Conservation (phyloP, 2,329 filamentous ascomycete genomes). For the Pyricularia sp. region DNA sequence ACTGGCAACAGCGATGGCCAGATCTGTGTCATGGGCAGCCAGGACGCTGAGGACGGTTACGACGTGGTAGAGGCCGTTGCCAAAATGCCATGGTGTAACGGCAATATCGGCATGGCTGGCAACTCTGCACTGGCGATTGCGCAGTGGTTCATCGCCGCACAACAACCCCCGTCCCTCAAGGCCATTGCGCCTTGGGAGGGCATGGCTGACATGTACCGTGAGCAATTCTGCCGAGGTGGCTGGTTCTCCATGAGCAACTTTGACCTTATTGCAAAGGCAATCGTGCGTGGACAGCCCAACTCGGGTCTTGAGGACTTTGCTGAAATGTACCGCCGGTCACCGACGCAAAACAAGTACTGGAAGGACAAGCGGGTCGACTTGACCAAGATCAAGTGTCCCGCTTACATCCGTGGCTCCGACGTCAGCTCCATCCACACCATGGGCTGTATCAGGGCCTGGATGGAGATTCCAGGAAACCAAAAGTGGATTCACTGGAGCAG, state of each 20-base stretch:
- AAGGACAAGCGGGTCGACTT: slow-evolving; percentile 23
- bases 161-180: slow-evolving; percentile 7
- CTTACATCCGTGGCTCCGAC: slow-evolving; percentile 21
- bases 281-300: slow-evolving; percentile 17
- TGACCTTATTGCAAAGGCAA: slow-evolving; percentile 25
- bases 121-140: slow-evolving; percentile 15
- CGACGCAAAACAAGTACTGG: slow-evolving; percentile 22
- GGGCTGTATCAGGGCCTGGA: slow-evolving; percentile 22
- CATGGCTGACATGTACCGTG: slow-evolving; percentile 30
- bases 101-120: slow-evolving; percentile 18
- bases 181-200: slow-evolving; percentile 26
- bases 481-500: slow-evolving; percentile 27
- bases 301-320: slow-evolving; percentile 24
- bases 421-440: slow-evolving; percentile 20
- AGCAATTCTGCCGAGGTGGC: slow-evolving; percentile 30
- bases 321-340: slow-evolving; percentile 25
- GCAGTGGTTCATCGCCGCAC: slow-evolving; percentile 10
- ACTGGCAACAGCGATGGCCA: slow-evolving; percentile 14
- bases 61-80: slow-evolving; percentile 16
- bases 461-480: slow-evolving; percentile 19
- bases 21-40: slow-evolving; percentile 12
- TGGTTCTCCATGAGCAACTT: slow-evolving; percentile 25
- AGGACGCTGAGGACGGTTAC: slow-evolving; percentile 15
- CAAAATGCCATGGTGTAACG: slow-evolving; percentile 18
- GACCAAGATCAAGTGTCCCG: slow-evolving; percentile 20